Evolutionary conservation across 768 basidiomycete genomes (phyloP), one percentile per base, ranked within the genome.

Genomic region (Suillus plorans): DNA sequence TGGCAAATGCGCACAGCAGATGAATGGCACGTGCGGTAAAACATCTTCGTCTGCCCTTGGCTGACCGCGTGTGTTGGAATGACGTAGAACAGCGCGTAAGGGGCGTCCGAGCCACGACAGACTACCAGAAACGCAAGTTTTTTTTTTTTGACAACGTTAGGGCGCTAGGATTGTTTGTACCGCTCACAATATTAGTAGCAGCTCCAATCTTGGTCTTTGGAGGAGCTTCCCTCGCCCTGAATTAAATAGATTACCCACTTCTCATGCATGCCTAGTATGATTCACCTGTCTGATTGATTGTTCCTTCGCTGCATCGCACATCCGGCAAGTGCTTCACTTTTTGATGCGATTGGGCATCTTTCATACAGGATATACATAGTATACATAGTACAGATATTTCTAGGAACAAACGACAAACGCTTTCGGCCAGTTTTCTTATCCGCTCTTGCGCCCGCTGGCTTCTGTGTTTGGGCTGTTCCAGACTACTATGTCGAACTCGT

Each of bases 1-100:
- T 50, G 4, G 61, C 28, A 49, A 50, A 5, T 64, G 61, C n/a
- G 61, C 64, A 20, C 59, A 52, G 39, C 64, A 64, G 47, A 64
- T 62, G 36, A 1, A 31, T 31, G 31, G 20, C 52, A 31, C 62
- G 62, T 18, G 64, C 49, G 22, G 36, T 64, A n/a, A 62, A 62
- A 36, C 64, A 64, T 41, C 62, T 62, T 22, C 49, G 28, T 2
- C 31, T 31, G 16, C 52, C 52, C 18, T 61, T 52, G 60, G 34
- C 12, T 56, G 55, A 56, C 34, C 53, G 10, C 20, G 36, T 56
- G 34, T 36, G 34, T n/a, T n/a, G 55, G 55, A 22, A 13, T 14
- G n/a, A 13, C 13, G 55, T 56, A 14, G 36, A 16, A 14, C 55
- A 56, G 13, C 55, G 36, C 10, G n/a, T 12, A 5, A 25, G 8